These are phyloP conservation scores for Cercophora scortea DNA, from an alignment of 495 filamentous ascomycete species.

Conservation along the genomic window DNA sequence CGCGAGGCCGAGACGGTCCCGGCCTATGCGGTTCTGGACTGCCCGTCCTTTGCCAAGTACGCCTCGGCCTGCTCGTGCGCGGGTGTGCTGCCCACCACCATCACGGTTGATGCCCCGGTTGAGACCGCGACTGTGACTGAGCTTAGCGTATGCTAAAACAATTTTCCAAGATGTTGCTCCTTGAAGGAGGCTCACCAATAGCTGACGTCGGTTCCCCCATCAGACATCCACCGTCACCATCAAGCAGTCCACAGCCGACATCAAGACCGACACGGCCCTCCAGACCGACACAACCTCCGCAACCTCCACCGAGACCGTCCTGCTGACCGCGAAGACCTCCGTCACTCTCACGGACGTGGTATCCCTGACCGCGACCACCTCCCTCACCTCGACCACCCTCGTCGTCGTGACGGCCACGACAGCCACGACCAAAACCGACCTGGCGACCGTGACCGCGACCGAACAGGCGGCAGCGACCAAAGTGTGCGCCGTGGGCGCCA, in stretches of 20 bases:
- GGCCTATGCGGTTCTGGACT: slow-evolving; percentile 5
- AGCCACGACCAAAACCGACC: not conserved
- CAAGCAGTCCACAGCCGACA: not conserved
- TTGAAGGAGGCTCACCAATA: not conserved
- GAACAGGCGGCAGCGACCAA: not conserved
- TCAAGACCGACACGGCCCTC: not conserved
- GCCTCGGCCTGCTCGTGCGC: slow-evolving; percentile 8
- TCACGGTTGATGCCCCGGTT: not conserved
- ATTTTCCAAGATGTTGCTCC: not conserved
- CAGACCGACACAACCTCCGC: not conserved
- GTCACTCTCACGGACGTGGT: not conserved
- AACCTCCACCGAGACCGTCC: not conserved
- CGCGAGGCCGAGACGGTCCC: slow-evolving; percentile 1
- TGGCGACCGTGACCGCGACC: not conserved
- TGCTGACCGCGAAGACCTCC: not conserved
- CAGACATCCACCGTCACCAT: slow-evolving; percentile 2
- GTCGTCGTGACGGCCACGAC: not conserved
- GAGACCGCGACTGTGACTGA: slow-evolving; percentile 5
- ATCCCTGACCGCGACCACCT: slow-evolving; percentile 1
- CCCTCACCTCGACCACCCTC: slow-evolving; percentile 7
- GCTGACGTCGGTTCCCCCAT: not conserved
- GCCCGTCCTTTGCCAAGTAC: slow-evolving; percentile 11
- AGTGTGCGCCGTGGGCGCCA: not conserved
- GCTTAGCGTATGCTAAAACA: not conserved
- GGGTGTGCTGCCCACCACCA: slow-evolving; percentile 1